A percentile compares a stretch with the other conserved stretches of the same genome.
phyloP scores from a whole-genome alignment of 2,329 filamentous ascomycete species.

The Dactylonectria estremocensis region DNA sequence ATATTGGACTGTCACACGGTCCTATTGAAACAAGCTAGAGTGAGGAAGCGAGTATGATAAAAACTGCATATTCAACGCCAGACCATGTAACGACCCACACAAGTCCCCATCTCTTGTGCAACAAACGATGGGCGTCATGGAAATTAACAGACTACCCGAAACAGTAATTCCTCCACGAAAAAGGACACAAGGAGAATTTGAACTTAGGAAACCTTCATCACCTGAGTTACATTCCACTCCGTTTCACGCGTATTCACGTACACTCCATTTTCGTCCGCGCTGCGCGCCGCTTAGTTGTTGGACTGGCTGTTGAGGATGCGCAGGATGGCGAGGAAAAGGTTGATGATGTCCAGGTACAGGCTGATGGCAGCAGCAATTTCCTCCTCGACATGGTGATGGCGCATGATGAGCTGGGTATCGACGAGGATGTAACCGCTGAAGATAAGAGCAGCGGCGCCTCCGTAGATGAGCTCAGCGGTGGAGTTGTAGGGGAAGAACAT shows the following conservation, averaged over 20 bases:
- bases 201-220: background rate
- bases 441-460: constrained; percentile 84
- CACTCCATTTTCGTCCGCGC: background rate
- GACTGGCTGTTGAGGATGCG: constrained; percentile 96
- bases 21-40: constrained; percentile 9
- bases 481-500: constrained; percentile 89
- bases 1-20: background rate
- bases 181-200: constrained; percentile 17
- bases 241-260: background rate
- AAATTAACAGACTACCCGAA: constrained; percentile 24
- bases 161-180: constrained; percentile 7
- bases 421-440: constrained; percentile 97
- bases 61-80: constrained; percentile 28
- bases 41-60: background rate
- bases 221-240: background rate
- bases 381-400: constrained; percentile 97
- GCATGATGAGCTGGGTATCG: constrained; percentile 95
- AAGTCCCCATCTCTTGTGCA: constrained; percentile 16
- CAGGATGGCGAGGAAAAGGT: constrained; percentile 95
- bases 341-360: constrained; percentile 96
- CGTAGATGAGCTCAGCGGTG: constrained; percentile 88
- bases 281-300: constrained; percentile 78
- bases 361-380: constrained; percentile 97
- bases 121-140: constrained; percentile 11
- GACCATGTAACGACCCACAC: constrained; percentile 12